A percentile compares a stretch with the other conserved stretches of the same genome.
phyloP scores from a whole-genome alignment of 2,329 filamentous ascomycete genomes.

The Colletotrichum truncatum region DNA sequence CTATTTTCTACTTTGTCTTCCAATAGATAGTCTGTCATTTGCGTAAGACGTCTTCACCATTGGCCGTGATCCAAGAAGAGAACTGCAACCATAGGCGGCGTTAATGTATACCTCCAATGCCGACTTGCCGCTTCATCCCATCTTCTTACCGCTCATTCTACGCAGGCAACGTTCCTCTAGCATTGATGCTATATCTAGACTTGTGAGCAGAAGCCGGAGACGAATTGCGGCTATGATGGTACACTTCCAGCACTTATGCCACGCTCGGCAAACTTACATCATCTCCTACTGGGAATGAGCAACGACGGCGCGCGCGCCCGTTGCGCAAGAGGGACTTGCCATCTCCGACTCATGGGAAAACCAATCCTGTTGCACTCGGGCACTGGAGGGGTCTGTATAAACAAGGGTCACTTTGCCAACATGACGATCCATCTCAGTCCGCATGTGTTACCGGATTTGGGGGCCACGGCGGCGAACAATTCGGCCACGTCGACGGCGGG shows the following conservation, averaged over 20 bases:
- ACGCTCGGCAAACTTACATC: not conserved
- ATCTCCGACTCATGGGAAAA: no score
- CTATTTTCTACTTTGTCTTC: no score
- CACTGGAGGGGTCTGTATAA: constrained; percentile 56
- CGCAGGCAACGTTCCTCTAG: constrained; percentile 30
- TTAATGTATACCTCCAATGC: not conserved
- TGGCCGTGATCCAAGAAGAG: no score
- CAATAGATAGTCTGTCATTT: no score
- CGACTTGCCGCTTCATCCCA: not conserved
- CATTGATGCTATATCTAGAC: constrained; percentile 33
- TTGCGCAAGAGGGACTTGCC: constrained; percentile 35
- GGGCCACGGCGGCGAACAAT: constrained; percentile 27
- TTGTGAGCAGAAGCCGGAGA: constrained; percentile 32
- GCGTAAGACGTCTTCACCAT: no score
- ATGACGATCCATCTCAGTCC: constrained; percentile 49
- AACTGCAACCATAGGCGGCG: no score
- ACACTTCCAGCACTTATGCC: constrained; percentile 9
- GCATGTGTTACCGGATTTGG: constrained; percentile 17
- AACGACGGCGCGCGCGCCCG: constrained; percentile 46
- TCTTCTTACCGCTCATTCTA: not conserved
- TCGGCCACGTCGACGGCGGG: constrained; percentile 40
- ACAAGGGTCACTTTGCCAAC: constrained; percentile 46
- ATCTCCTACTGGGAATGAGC: constrained; percentile 33
- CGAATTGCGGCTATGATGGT: constrained; percentile 35
- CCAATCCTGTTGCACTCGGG: constrained; percentile 57